Base-by-base conservation (phyloP, 2,329 filamentous ascomycete genomes). In the Fusarium cicatricum region DNA sequence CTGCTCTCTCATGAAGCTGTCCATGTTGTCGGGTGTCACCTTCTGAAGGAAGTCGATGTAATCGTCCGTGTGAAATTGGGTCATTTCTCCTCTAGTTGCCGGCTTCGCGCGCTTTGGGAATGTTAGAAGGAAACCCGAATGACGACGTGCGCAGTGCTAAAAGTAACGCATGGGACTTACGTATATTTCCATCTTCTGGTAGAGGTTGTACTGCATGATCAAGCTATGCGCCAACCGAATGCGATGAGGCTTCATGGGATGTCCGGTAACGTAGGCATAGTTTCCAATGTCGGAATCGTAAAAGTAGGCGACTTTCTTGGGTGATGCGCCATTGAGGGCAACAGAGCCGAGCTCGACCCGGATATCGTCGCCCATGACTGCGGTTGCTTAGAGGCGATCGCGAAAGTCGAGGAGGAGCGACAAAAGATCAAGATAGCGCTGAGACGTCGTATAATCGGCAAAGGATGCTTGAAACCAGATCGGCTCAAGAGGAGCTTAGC, bases 161-260 rank as follows among this genome's bases (percentile, higher is more conserved):
- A 31, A 7, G 7, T 14, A 15, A 17, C 36, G 26, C 39, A 11
- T 21, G 21, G 78, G 72, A 74, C 93, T 83, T 70, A 95, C 88
- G 73, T 97, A 97, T 40, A 96, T 89, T 74, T 98, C 94, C 90
- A 99, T 97, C 70, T 93, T 93, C 75, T 95, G 90, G 76, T 98
- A 96, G 57, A 98, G 86, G 57, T 94, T 92, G 79, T 98, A 98
- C 55, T 95, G 92, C 82, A 98, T 90, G 51, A 99, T 92, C 66
- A 99, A 84, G 70, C 96, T 95, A 75, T 99, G 97, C 43, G 95
- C 96, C 65, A 99, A 80, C 16, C 93, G 92, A 69, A 99, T 89
- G 17, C 95, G 90, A 85, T 97, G 97, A 60, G 95, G 95, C 77
- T 99, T 99, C 95, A 99, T 99, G 36, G 95, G 95, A 80, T 99